These are phyloP conservation scores for Arthroderma sp. DNA, from an alignment of 2,329 filamentous ascomycete genomes.

Conservation along the genomic window DNA sequence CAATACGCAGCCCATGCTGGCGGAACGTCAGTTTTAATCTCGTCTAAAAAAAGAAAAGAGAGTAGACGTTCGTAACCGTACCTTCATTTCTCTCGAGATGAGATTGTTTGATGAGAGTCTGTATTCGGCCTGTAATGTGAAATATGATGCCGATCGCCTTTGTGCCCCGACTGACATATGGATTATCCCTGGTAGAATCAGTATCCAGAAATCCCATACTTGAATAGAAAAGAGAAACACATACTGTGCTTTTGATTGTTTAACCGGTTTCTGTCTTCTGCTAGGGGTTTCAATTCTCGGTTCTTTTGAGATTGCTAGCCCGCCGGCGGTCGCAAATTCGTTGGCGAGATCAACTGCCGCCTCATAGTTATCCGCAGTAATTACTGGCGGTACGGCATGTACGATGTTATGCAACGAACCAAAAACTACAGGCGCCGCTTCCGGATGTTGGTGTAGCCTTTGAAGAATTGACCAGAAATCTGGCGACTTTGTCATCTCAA, in stretches of 20 bases:
- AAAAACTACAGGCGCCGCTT: constrained; percentile 67
- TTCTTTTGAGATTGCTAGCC: constrained; percentile 56
- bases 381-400: constrained; percentile 58
- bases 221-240: constrained; percentile 13
- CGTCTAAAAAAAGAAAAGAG: neutral
- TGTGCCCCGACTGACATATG: constrained; percentile 61
- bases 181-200: constrained; percentile 43
- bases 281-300: constrained; percentile 48
- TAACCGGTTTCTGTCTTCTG: constrained; percentile 40
- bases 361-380: constrained; percentile 93
- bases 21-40: constrained; percentile 13
- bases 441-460: constrained; percentile 53
- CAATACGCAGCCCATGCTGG: constrained; percentile 96
- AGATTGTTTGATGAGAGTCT: constrained; percentile 78
- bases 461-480: constrained; percentile 93
- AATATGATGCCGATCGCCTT: constrained; percentile 74
- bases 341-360: constrained; percentile 72
- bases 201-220: neutral
- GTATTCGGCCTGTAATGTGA: constrained; percentile 66
- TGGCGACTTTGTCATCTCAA: constrained; percentile 88
- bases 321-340: constrained; percentile 75
- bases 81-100: constrained; percentile 79
- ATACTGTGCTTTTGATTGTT: constrained; percentile 43
- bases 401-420: constrained; percentile 71
- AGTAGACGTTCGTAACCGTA: constrained; percentile 23